Conservation (phyloP, 768 basidiomycete species). For the Leccinum subtestaceum region DNA sequence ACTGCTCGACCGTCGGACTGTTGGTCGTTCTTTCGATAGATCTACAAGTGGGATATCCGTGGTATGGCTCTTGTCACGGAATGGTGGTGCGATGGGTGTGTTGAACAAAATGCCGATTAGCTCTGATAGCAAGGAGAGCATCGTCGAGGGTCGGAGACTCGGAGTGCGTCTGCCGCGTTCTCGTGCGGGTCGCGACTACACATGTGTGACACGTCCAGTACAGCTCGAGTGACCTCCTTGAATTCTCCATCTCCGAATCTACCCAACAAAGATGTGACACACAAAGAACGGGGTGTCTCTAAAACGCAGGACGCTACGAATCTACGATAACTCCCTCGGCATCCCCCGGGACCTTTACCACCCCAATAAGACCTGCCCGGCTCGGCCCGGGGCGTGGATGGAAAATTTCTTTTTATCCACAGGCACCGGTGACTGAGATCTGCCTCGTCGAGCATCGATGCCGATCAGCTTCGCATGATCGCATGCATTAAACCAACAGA, state of each 20-base stretch:
- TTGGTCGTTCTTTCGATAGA: constrained; percentile 6
- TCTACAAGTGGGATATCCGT: constrained; percentile 21
- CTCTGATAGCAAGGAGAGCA: constrained; percentile 16
- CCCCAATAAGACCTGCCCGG: not conserved
- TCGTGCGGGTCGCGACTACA: constrained; percentile 1
- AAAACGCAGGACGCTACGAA: not conserved
- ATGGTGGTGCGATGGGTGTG: constrained; percentile 22
- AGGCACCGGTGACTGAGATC: not conserved
- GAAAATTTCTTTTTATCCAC: not conserved
- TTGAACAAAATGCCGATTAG: constrained; percentile 19
- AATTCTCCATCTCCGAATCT: not conserved
- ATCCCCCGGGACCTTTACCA: not conserved
- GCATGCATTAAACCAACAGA: not conserved
- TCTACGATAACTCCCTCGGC: not conserved
- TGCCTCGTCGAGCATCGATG: not conserved
- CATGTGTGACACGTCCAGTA: not conserved
- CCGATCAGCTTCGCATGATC: not conserved
- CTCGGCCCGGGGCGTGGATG: not conserved
- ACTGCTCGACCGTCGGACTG: not conserved
- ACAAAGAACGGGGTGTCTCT: not conserved
- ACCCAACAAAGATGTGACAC: not conserved
- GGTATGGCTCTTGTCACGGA: not conserved
- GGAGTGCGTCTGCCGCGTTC: not conserved
- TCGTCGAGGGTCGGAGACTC: not conserved
- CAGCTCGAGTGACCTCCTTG: not conserved